Evolutionary conservation across 2,329 filamentous ascomycete species (phyloP), one percentile per base, ranked within the genome.

Genomic region (Davidsoniella neocaledoniae): DNA sequence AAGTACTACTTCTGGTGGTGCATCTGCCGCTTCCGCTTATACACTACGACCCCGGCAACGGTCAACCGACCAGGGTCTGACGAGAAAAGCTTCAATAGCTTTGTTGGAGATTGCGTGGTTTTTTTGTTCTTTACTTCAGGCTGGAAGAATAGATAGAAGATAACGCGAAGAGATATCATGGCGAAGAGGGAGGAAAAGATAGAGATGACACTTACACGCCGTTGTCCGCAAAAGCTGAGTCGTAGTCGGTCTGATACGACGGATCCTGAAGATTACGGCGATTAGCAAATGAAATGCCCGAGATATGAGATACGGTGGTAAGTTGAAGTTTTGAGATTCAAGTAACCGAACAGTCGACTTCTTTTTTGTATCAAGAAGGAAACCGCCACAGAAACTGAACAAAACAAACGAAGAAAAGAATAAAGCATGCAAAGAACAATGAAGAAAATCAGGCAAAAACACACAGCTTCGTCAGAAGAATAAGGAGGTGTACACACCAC

Each of bases 401-500:
- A 26, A 14, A 14, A 41, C 21, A 16, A 48, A 12, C 7, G 3
- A 42, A 48, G 4, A 40, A 14, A 21, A 37, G 26, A 16, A 16
- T 17, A 23, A 41, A 48, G 46, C 19, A 40, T 21, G 37, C n/a
- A 42, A 33, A 23, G 25, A 43, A n/a, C 5, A 8, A 43, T 21
- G 21, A 21, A 21, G 21, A 23, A 10, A 25, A 43, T 8, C 3
- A 43, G 41, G 21, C 8, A 23, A 10, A 23, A 23, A 29, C 46
- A 26, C 46, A 48, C 21, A 41, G 21, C 37, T 48, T 41, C 37
- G 41, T 14, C 25, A 9, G 16, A 5, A 47, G 45, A 41, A 47
- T 39, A 9, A 47, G 39, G 23, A 49, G 23, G 23, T 43, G 41
- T 49, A 48, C 50, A 40, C 42, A 52, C 50, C 46, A 52, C 50